A percentile compares a stretch with the other conserved stretches of the same genome.
phyloP scores from a whole-genome alignment of 768 basidiomycete genomes.

The Hygrophorus pudorinus region DNA sequence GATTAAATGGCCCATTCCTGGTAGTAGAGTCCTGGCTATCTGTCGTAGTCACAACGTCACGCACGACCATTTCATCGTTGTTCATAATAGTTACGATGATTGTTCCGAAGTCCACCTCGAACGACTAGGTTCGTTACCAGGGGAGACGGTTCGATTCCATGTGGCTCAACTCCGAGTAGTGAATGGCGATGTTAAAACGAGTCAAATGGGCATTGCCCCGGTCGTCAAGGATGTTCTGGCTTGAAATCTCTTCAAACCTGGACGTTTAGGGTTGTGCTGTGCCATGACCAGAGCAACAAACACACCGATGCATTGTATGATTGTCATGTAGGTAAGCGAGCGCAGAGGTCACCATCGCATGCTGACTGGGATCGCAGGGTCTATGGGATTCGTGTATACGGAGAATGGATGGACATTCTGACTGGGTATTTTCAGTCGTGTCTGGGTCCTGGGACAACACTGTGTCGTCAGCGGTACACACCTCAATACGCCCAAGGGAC shows the following conservation, averaged over 20 bases:
- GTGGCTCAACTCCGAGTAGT: slow-evolving; percentile 89
- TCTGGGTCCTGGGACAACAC: too few species aligned
- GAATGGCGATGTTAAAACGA: slow-evolving; percentile 98
- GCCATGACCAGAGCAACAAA: slow-evolving; percentile 12
- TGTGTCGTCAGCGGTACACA: too few species aligned
- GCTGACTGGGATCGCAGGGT: slow-evolving; percentile 88
- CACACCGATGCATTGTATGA: slow-evolving; percentile 92
- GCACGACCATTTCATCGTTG: slow-evolving; percentile 1
- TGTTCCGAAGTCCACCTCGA: slow-evolving; percentile 71
- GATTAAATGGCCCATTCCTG: too few species aligned
- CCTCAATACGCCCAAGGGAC: too few species aligned
- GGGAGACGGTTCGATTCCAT: slow-evolving; percentile 79
- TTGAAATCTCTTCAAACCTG: slow-evolving; percentile 68
- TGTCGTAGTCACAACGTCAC: too few species aligned
- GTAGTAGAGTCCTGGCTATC: too few species aligned
- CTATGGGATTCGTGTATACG: too few species aligned
- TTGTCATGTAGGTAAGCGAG: slow-evolving; percentile 87
- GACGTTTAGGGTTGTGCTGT: slow-evolving; percentile 9
- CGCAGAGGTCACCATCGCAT: slow-evolving; percentile 68
- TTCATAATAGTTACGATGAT: slow-evolving; percentile 6
- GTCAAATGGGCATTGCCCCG: slow-evolving; percentile 92
- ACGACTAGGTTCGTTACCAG: slow-evolving; percentile 60
- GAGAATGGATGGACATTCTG: too few species aligned
- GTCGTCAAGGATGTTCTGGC: slow-evolving; percentile 96
- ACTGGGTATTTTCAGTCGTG: too few species aligned